A percentile compares a stretch with the other conserved stretches of the same genome.
phyloP scores from a whole-genome alignment of 225 moss, liverwort and hornwort species.

The Polytrichum commune region DNA sequence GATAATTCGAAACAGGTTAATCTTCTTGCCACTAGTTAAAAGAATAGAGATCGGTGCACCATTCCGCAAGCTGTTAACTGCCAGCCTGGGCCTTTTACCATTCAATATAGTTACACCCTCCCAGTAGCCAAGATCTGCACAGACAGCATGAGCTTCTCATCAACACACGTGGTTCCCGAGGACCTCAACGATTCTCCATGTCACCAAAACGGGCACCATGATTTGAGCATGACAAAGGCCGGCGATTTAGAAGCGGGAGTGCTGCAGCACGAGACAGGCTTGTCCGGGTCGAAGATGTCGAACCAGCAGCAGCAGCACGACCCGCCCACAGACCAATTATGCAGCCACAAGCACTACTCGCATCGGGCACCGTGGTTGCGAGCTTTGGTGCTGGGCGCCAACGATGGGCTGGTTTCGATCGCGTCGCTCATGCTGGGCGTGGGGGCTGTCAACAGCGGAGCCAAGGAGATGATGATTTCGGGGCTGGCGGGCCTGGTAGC shows the following conservation, averaged over 20 bases:
- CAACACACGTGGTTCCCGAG: neutral
- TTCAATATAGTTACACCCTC: too few species aligned
- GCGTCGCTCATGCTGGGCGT: conserved; percentile 59
- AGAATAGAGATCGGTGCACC: too few species aligned
- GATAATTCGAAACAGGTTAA: too few species aligned
- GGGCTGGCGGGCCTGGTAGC: conserved; percentile 54
- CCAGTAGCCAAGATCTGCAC: too few species aligned
- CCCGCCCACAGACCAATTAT: neutral
- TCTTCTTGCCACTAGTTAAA: too few species aligned
- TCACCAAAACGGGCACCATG: conserved; percentile 2
- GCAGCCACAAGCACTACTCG: conserved; percentile 53
- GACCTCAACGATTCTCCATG: neutral
- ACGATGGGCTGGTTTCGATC: conserved; percentile 53
- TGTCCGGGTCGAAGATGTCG: too few species aligned
- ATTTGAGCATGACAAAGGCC: neutral
- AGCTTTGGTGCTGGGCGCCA: conserved; percentile 53
- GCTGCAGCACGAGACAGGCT: neutral
- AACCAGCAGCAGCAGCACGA: neutral
- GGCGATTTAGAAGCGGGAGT: conserved; percentile 22
- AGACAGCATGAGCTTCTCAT: too few species aligned
- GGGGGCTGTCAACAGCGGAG: conserved; percentile 36
- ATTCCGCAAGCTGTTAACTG: too few species aligned
- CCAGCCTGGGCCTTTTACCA: too few species aligned
- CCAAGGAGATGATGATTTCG: conserved; percentile 44
- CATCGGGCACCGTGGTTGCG: conserved; percentile 64